A percentile compares a stretch with the other conserved stretches of the same genome.
Conservation (phyloP, 2,329 filamentous ascomycete species). For the Colletotrichum sp. region DNA sequence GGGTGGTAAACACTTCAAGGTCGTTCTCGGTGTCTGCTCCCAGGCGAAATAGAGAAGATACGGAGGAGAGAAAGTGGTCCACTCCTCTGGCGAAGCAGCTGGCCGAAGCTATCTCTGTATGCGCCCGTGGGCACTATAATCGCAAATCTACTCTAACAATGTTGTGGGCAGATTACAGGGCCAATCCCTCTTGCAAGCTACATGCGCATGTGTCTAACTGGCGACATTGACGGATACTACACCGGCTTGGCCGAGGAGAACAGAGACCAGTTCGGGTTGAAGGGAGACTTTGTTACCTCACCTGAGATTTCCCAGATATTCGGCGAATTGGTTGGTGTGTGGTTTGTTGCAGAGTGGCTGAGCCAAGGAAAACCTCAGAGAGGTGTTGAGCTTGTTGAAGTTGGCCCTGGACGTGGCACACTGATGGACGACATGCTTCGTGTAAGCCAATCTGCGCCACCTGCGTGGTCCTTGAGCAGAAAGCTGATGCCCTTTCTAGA, state of each 20-base stretch:
- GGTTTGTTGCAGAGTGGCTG: slow-evolving; percentile 97
- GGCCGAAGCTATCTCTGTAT: slow-evolving; percentile 83
- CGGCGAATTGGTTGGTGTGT: slow-evolving; percentile 91
- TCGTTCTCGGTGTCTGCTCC: slow-evolving; percentile 30
- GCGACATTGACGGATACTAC: slow-evolving; percentile 91
- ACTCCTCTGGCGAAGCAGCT: slow-evolving; percentile 90
- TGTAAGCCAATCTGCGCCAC: slow-evolving; percentile 52
- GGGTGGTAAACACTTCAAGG: slow-evolving; percentile 4
- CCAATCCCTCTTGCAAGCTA: slow-evolving; percentile 91
- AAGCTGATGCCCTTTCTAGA: slow-evolving; percentile 53
- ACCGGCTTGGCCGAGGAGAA: slow-evolving; percentile 72
- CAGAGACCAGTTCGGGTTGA: slow-evolving; percentile 87
- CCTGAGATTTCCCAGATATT: slow-evolving; percentile 98
- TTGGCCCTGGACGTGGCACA: slow-evolving; percentile 92
- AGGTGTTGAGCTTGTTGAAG: slow-evolving; percentile 88
- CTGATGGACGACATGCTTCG: slow-evolving; percentile 96
- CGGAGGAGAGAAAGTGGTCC: slow-evolving; percentile 75
- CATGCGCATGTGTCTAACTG: slow-evolving; percentile 98
- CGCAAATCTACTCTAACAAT: neutral
- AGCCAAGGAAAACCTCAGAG: slow-evolving; percentile 77
- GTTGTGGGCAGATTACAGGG: slow-evolving; percentile 66
- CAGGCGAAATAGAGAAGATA: slow-evolving; percentile 20
- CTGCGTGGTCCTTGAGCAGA: neutral
- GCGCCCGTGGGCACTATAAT: neutral
- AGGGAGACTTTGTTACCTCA: slow-evolving; percentile 95